phyloP scores from a whole-genome alignment of 2,329 filamentous ascomycete species.

The Claviceps sp. region DNA sequence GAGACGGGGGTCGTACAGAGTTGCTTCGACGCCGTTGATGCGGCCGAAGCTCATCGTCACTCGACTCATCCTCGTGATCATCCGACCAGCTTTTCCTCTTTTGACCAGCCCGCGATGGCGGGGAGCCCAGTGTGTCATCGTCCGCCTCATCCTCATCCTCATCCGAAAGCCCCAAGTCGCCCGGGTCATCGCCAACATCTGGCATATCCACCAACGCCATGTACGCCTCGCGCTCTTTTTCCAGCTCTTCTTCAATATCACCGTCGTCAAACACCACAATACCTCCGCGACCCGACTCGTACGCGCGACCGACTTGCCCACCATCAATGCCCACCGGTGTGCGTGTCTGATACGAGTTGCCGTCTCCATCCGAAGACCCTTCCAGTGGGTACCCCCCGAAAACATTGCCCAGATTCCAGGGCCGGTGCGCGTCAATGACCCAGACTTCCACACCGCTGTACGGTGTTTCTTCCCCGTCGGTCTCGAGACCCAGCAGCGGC shows the following conservation, averaged over 20 bases:
- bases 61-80: slow-evolving; percentile 53
- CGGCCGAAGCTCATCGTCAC: slow-evolving; percentile 63
- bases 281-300: slow-evolving; percentile 68
- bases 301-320: slow-evolving; percentile 58
- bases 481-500: slow-evolving; percentile 56
- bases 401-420: slow-evolving; percentile 90
- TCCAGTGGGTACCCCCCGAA: slow-evolving; percentile 61
- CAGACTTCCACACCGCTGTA: slow-evolving; percentile 87
- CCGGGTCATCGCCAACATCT: slow-evolving; percentile 63
- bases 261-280: slow-evolving; percentile 94
- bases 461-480: slow-evolving; percentile 50
- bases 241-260: slow-evolving; percentile 76
- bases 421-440: slow-evolving; percentile 81
- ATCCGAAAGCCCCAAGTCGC: slow-evolving; percentile 45
- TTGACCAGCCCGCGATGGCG: slow-evolving; percentile 32
- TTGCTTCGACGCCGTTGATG: slow-evolving; percentile 76
- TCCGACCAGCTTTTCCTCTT: slow-evolving; percentile 75
- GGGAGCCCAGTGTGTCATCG: slow-evolving; percentile 31
- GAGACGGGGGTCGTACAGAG: slow-evolving; percentile 43
- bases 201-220: slow-evolving; percentile 83
- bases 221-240: slow-evolving; percentile 66
- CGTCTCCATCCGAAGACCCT: slow-evolving; percentile 32
- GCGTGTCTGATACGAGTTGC: slow-evolving; percentile 31
- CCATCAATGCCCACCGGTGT: slow-evolving; percentile 54
- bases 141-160: slow-evolving; percentile 48